Percentiles rank a stretch among this genome's conserved stretches.
phyloP scores from a whole-genome alignment of 208 protist species.

The Trypanosoma melophagium region DNA sequence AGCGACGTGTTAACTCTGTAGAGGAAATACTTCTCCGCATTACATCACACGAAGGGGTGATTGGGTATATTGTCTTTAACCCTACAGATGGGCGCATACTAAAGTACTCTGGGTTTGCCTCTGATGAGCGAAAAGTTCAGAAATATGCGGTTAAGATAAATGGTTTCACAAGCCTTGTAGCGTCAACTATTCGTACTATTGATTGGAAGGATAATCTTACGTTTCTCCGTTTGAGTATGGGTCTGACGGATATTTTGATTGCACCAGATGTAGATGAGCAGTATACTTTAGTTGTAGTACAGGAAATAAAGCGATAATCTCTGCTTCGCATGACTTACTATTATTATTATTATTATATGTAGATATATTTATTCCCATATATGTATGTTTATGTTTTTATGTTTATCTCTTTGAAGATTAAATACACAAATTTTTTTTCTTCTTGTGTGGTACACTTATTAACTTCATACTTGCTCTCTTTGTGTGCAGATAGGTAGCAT shows the following conservation, averaged over 20 bases:
- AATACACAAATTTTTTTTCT: slow-evolving; percentile 4
- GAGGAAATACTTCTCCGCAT: slow-evolving; percentile 74
- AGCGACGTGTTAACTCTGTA: slow-evolving; percentile 60
- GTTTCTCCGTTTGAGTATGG: slow-evolving; percentile 77
- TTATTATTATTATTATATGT: background rate
- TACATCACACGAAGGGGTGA: slow-evolving; percentile 66
- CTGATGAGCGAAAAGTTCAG: slow-evolving; percentile 38
- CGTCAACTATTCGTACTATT: slow-evolving; percentile 73
- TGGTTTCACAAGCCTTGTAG: slow-evolving; percentile 66
- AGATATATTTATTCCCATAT: slow-evolving; percentile 1
- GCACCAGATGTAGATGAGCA: slow-evolving; percentile 76
- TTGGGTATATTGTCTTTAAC: slow-evolving; percentile 80
- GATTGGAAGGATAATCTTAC: slow-evolving; percentile 79
- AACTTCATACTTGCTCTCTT: slow-evolving; percentile 12
- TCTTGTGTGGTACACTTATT: slow-evolving; percentile 8
- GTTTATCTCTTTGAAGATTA: background rate
- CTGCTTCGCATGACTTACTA: background rate
- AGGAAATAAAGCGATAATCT: slow-evolving; percentile 38
- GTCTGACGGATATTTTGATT: slow-evolving; percentile 66
- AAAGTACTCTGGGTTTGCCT: slow-evolving; percentile 59
- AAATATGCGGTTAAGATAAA: slow-evolving; percentile 65
- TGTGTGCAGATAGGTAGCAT: slow-evolving; percentile 25
- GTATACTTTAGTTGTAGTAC: slow-evolving; percentile 80
- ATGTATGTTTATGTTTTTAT: background rate
- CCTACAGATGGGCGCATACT: slow-evolving; percentile 57